phyloP scores from a whole-genome alignment of 176 grass and related monocot species.

The Echinochloa phyllopogon region DNA sequence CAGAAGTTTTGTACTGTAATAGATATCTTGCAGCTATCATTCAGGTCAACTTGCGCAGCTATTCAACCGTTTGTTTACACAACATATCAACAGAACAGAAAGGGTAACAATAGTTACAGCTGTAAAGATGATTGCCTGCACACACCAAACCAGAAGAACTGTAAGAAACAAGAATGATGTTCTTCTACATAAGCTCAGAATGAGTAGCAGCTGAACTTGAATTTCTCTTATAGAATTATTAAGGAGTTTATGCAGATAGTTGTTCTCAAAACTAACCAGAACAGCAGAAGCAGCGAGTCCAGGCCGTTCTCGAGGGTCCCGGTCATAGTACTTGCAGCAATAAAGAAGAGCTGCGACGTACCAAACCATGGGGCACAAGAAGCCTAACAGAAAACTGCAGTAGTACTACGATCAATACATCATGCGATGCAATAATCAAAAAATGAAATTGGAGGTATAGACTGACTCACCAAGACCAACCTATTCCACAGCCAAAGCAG shows the following conservation, averaged over 20 bases:
- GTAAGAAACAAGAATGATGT: conserved; percentile 16
- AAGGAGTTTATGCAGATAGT: background rate
- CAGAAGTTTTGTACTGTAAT: background rate
- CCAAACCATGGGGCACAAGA: conserved; percentile 89
- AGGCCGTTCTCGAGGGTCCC: conserved; percentile 91
- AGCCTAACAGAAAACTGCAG: conserved; percentile 94
- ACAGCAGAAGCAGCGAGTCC: conserved; percentile 83
- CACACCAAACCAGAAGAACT: conserved; percentile 14
- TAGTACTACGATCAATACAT: conserved; percentile 32
- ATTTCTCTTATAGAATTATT: background rate
- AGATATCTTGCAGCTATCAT: conserved; percentile 20
- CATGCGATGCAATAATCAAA: conserved; percentile 26
- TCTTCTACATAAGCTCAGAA: background rate
- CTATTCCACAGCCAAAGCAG: conserved; percentile 92
- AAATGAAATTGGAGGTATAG: background rate
- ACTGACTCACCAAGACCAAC: conserved; percentile 89
- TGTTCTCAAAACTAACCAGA: conserved; percentile 64
- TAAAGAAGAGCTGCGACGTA: conserved; percentile 81
- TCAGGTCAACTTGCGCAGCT: conserved; percentile 34
- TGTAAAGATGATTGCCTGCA: conserved; percentile 62
- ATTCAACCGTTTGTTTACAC: conserved; percentile 46
- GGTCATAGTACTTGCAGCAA: conserved; percentile 86
- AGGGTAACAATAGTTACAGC: conserved; percentile 55
- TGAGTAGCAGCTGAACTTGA: background rate
- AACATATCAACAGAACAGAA: conserved; percentile 57